Conservation (phyloP, 1,284 basidiomycete species). For the Austroboletus rostrupii region DNA sequence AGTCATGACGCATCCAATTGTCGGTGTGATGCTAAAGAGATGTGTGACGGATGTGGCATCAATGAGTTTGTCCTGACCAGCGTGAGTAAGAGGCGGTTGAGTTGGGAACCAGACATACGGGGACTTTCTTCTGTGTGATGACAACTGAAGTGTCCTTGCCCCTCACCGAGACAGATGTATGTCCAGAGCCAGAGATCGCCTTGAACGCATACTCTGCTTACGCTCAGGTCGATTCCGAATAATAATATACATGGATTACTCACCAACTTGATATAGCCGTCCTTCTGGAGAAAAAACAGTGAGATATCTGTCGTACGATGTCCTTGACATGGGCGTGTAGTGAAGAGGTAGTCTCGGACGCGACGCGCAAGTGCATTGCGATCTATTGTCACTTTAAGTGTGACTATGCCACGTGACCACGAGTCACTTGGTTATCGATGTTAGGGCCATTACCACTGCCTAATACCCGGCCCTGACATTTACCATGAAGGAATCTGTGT, state of each 20-base stretch:
- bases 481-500: slow-evolving; percentile 82
- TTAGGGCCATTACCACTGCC: too few species aligned
- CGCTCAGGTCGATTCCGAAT: slow-evolving; percentile 4
- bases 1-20: slow-evolving; percentile 97
- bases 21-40: slow-evolving; percentile 93
- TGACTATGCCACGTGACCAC: slow-evolving; percentile 7
- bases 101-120: slow-evolving; percentile 47
- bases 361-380: slow-evolving; percentile 52
- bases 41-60: slow-evolving; percentile 95
- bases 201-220: slow-evolving; percentile 96
- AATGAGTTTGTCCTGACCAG: slow-evolving; percentile 87
- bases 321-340: slow-evolving; percentile 66
- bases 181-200: slow-evolving; percentile 94
- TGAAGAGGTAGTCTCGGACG: slow-evolving; percentile 18
- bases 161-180: slow-evolving; percentile 89
- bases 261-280: slow-evolving; percentile 95
- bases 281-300: slow-evolving; percentile 95
- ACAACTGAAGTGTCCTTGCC: slow-evolving; percentile 95
- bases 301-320: slow-evolving; percentile 83
- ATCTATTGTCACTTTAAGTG: slow-evolving; percentile 23
- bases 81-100: slow-evolving; percentile 9
- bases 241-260: slow-evolving; percentile 31
- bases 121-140: slow-evolving; percentile 98
- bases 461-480: background rate
- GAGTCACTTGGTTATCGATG: too few species aligned